These are phyloP conservation scores for Mycena chlorophos DNA, from an alignment of 768 basidiomycete genomes.

Conservation along the genomic window DNA sequence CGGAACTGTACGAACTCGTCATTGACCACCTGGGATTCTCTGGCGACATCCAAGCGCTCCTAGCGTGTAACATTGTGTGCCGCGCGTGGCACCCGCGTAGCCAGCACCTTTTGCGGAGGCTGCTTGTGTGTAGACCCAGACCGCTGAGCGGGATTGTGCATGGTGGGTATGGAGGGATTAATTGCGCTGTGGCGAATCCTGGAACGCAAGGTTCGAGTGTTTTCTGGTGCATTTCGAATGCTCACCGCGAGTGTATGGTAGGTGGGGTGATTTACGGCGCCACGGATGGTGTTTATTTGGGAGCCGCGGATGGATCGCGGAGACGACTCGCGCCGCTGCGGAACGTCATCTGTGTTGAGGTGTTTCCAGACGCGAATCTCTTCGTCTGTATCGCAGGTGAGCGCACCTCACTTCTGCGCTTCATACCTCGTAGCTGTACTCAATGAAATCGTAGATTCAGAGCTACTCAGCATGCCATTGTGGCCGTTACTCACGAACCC, in stretches of 20 bases:
- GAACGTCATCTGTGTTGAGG: constrained; percentile 68
- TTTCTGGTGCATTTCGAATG: neutral
- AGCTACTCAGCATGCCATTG: constrained; percentile 15
- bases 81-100: constrained; percentile 20
- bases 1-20: constrained; percentile 20
- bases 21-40: constrained; percentile 13
- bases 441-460: constrained; percentile 7
- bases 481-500: neutral
- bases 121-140: constrained; percentile 6
- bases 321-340: neutral
- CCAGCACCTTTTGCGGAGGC: constrained; percentile 7
- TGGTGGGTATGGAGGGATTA: neutral
- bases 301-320: neutral
- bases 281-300: constrained; percentile 12
- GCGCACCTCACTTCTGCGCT: constrained; percentile 10
- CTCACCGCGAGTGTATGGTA: neutral
- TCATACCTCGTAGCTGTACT: neutral
- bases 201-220: constrained; percentile 6
- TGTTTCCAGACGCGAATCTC: constrained; percentile 72
- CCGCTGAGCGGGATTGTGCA: constrained; percentile 4
- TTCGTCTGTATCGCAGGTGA: constrained; percentile 73
- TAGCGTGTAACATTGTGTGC: constrained; percentile 19
- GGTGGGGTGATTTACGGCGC: constrained; percentile 12
- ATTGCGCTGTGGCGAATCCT: constrained; percentile 2
- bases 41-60: constrained; percentile 3